Percentiles rank a stretch among this genome's conserved stretches.
These are phyloP conservation scores for Amanita fuliginea DNA, from an alignment of 768 basidiomycete species.

Conservation along the genomic window DNA sequence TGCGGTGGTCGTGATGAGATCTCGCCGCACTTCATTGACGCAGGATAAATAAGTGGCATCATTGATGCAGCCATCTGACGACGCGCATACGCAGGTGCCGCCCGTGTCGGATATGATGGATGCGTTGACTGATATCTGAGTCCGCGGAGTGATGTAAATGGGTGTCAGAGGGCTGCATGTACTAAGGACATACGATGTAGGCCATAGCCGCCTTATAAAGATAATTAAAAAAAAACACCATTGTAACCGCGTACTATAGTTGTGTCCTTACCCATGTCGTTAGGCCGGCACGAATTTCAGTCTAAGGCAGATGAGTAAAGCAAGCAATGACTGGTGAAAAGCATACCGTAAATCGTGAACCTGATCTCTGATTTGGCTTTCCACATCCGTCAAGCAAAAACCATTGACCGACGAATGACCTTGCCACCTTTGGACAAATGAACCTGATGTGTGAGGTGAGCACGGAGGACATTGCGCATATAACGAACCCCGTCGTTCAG, in stretches of 20 bases:
- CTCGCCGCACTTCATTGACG: conserved; percentile 49
- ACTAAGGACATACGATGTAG: conserved; percentile 57
- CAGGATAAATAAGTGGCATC: conserved; percentile 48
- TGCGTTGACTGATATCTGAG: conserved; percentile 77
- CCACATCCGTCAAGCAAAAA: conserved; percentile 69
- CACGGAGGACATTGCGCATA: not conserved
- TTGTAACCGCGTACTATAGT: not conserved
- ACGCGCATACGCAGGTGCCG: conserved; percentile 70
- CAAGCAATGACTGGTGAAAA: not conserved
- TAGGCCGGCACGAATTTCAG: conserved; percentile 67
- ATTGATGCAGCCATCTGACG: conserved; percentile 39
- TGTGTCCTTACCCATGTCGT: conserved; percentile 62
- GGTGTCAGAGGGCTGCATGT: not conserved
- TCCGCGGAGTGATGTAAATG: not conserved
- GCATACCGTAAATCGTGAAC: conserved; percentile 49
- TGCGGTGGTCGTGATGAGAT: conserved; percentile 78
- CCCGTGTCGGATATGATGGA: conserved; percentile 67
- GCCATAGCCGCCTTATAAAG: conserved; percentile 63
- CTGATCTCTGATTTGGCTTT: conserved; percentile 46
- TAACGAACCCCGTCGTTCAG: not conserved
- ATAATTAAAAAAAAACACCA: not conserved
- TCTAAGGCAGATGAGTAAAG: conserved; percentile 24
- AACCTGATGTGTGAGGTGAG: not conserved
- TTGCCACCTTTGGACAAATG: conserved; percentile 27
- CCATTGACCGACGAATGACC: conserved; percentile 46